These are phyloP conservation scores for Aspergillus olivimuriae DNA, from an alignment of 495 filamentous ascomycete genomes.

Conservation along the genomic window DNA sequence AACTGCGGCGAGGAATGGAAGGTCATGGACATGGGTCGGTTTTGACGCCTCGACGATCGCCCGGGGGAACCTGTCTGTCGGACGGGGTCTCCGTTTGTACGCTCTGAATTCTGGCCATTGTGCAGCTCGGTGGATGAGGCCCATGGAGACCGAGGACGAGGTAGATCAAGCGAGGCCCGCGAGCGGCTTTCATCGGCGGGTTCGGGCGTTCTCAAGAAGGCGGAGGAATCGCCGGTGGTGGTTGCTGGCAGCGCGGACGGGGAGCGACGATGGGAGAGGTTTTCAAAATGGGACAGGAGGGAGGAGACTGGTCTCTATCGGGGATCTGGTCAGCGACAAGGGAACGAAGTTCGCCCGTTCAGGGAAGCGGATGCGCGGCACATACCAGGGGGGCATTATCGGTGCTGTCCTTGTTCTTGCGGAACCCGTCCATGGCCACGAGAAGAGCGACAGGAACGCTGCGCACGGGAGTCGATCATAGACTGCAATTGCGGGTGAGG, in stretches of 20 bases:
- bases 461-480: constrained; percentile 27
- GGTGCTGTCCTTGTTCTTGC: constrained; percentile 29
- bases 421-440: constrained; percentile 36
- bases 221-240: constrained; percentile 30
- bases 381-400: constrained; percentile 45
- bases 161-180: constrained; percentile 48
- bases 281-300: constrained; percentile 87
- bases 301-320: constrained; percentile 76
- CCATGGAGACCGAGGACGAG: constrained; percentile 40
- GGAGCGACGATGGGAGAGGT: constrained; percentile 54
- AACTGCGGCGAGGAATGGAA: constrained; percentile 52
- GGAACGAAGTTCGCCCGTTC: too few species aligned
- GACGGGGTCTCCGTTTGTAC: constrained; percentile 18
- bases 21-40: constrained; percentile 46
- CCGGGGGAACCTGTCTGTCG: constrained; percentile 5
- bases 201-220: constrained; percentile 33
- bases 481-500: constrained; percentile 6
- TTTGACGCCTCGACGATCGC: constrained; percentile 13
- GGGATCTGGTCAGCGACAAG: too few species aligned
- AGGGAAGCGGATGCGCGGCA: constrained; percentile 9
- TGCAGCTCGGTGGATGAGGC: constrained; percentile 25
- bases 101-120: constrained; percentile 15
- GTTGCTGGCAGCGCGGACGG: constrained; percentile 21
- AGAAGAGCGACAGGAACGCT: constrained; percentile 21
- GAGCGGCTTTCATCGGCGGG: constrained; percentile 39